phyloP scores from a whole-genome alignment of 345 rosid species.

The Populus simonii region DNA sequence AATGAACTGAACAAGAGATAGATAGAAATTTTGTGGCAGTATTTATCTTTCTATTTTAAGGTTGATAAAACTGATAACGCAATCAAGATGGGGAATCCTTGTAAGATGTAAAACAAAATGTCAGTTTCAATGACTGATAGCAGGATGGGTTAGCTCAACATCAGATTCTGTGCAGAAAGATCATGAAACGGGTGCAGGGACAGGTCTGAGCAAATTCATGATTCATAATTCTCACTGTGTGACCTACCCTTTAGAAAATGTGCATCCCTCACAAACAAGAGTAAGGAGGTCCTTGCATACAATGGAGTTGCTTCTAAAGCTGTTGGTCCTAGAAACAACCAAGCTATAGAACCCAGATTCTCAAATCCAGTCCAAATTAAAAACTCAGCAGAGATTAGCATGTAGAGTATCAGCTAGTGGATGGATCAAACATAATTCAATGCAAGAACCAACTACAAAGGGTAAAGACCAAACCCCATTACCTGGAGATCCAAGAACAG shows the following conservation, averaged over 20 bases:
- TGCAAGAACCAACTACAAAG: constrained; percentile 1
- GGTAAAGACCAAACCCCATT: constrained; percentile 21
- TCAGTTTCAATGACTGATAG: not conserved
- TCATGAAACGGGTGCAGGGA: too few species aligned
- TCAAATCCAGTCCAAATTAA: constrained; percentile 9
- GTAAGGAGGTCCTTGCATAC: not conserved
- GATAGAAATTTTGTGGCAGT: not conserved
- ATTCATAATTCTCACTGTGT: not conserved
- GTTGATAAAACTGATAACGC: not conserved
- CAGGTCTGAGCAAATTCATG: too few species aligned
- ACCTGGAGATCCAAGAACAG: constrained; percentile 61
- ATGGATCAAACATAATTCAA: constrained; percentile 19
- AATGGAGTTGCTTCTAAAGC: not conserved
- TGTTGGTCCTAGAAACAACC: not conserved
- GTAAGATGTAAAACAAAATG: too few species aligned
- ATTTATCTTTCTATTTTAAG: not conserved
- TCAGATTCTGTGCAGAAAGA: too few species aligned
- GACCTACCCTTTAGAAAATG: not conserved
- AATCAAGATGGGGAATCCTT: too few species aligned
- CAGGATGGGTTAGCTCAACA: too few species aligned
- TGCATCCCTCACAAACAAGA: not conserved
- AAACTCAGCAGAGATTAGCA: constrained; percentile 5
- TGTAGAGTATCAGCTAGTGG: not conserved
- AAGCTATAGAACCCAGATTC: constrained; percentile 14
- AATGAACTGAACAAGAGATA: not conserved